Conservation (phyloP, 1,139 yeast species). For the Pichia sp. region DNA sequence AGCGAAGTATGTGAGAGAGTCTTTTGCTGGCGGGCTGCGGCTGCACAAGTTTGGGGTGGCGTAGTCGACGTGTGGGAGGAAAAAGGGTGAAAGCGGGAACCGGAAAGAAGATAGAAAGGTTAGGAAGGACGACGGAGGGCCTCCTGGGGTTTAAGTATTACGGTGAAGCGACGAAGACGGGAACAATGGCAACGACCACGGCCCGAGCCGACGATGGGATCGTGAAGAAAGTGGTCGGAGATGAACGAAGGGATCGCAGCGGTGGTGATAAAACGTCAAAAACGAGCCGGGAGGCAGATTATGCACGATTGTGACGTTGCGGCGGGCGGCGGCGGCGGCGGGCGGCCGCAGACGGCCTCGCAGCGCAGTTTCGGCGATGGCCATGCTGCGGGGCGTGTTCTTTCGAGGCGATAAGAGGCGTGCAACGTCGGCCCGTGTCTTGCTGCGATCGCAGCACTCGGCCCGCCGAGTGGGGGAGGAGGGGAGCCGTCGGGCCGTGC, state of each 20-base stretch:
- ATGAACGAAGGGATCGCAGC: background rate
- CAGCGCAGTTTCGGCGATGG: slow-evolving; percentile 3
- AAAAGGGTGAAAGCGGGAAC: background rate
- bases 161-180: too few species aligned
- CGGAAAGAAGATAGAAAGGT: background rate
- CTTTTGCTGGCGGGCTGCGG: background rate
- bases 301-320: background rate
- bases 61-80: background rate
- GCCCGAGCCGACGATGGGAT: too few species aligned
- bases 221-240: background rate
- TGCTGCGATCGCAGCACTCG: background rate
- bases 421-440: background rate
- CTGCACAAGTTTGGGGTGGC: background rate
- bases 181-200: too few species aligned
- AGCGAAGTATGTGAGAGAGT: too few species aligned
- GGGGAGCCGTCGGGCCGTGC: background rate
- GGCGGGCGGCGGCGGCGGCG: background rate
- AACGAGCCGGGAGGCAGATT: background rate
- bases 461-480: background rate
- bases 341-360: background rate
- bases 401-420: background rate
- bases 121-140: background rate
- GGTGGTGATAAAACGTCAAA: background rate
- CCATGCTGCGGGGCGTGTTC: background rate
- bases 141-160: background rate